phyloP scores from a whole-genome alignment of 1,284 basidiomycete genomes.

The Pisolithus thermaeus region DNA sequence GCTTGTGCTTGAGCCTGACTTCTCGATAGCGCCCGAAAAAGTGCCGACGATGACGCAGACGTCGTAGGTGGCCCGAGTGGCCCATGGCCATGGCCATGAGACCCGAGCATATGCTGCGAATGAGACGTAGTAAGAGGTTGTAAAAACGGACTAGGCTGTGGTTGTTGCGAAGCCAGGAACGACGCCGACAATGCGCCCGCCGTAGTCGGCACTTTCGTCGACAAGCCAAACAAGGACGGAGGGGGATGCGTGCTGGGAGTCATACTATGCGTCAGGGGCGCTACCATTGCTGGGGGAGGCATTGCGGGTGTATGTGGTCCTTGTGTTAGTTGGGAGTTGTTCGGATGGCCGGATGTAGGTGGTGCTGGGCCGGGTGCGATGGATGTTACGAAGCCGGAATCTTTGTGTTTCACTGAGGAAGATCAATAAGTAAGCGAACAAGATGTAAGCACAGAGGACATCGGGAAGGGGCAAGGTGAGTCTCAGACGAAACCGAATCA shows the following conservation, averaged over 20 bases:
- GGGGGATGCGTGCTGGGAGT: constrained; percentile 29
- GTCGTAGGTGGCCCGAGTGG: constrained; percentile 6
- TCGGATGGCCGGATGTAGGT: constrained; percentile 10
- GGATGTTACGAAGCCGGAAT: constrained; percentile 5
- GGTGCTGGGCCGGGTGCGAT: constrained; percentile 13
- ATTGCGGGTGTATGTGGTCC: constrained; percentile 21
- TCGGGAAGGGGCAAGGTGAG: no score
- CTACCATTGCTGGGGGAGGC: constrained; percentile 2
- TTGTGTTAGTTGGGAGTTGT: constrained; percentile 1
- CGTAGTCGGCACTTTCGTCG: constrained; percentile 7
- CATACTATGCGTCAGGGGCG: constrained; percentile 22
- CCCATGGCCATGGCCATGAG: no score
- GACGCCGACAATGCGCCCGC: constrained; percentile 11
- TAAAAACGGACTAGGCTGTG: constrained; percentile 27
- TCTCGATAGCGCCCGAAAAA: constrained; percentile 20
- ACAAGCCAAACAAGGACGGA: constrained; percentile 20
- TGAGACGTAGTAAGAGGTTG: constrained; percentile 16
- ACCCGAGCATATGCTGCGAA: constrained; percentile 2
- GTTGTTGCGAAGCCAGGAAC: constrained; percentile 16
- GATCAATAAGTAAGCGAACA: neutral
- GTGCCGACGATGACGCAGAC: constrained; percentile 16
- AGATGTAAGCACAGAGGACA: neutral
- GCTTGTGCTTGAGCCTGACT: constrained; percentile 8
- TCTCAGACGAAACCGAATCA: no score
- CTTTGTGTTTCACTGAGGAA: constrained; percentile 21